These are phyloP conservation scores for Kwoniella newhampshirensis DNA, from an alignment of 768 basidiomycete species.

Conservation along the genomic window DNA sequence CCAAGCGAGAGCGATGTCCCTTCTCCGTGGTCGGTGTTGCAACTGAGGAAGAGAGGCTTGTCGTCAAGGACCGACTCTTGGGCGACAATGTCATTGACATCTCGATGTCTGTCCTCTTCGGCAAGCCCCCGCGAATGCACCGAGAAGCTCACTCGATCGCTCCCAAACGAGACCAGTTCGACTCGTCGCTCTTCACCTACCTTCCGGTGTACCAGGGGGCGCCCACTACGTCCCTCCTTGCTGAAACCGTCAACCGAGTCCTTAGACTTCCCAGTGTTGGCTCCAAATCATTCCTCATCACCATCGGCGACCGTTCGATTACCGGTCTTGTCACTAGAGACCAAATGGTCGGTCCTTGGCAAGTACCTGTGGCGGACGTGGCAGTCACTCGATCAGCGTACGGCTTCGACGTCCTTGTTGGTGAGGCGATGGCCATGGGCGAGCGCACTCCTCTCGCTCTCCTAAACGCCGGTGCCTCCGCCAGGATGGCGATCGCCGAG, in stretches of 20 bases:
- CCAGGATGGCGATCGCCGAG: slow-evolving; percentile 93
- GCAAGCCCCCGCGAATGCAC: slow-evolving; percentile 89
- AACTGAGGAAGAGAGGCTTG: slow-evolving; percentile 73
- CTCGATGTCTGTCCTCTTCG: slow-evolving; percentile 92
- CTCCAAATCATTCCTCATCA: slow-evolving; percentile 96
- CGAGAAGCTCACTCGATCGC: slow-evolving; percentile 64
- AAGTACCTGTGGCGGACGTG: slow-evolving; percentile 95
- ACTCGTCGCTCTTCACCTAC: slow-evolving; percentile 68
- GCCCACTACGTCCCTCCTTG: slow-evolving; percentile 57
- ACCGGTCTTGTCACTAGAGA: slow-evolving; percentile 93
- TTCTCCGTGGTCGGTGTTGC: slow-evolving; percentile 88
- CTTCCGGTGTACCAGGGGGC: slow-evolving; percentile 54
- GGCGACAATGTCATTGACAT: slow-evolving; percentile 77
- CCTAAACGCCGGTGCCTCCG: slow-evolving; percentile 81
- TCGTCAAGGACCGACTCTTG: slow-evolving; percentile 85
- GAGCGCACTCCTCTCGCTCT: slow-evolving; percentile 93
- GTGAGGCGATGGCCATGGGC: slow-evolving; percentile 99
- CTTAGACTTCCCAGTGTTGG: slow-evolving; percentile 88
- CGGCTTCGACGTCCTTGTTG: slow-evolving; percentile 77
- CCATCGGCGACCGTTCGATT: slow-evolving; percentile 92
- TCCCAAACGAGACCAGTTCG: slow-evolving; percentile 62
- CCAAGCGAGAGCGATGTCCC: slow-evolving; percentile 85
- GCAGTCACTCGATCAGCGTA: slow-evolving; percentile 94
- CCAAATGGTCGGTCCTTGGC: slow-evolving; percentile 99
- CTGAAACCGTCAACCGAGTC: slow-evolving; percentile 72